Conservation (phyloP, 192 early-diverging fungal genomes). For the Rhizophlyctis rosea region DNA sequence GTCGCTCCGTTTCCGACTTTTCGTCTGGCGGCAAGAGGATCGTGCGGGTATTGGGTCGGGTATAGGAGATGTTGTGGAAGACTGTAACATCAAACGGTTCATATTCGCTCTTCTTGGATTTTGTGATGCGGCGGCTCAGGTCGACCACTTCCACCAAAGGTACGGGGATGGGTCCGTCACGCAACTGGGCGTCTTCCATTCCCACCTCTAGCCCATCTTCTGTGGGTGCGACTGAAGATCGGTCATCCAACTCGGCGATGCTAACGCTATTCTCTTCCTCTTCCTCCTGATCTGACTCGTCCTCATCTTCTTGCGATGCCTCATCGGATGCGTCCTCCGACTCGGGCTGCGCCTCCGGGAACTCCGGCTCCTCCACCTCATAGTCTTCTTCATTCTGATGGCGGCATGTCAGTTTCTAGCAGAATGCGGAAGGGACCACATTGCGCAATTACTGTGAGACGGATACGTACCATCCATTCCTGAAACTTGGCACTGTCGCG, state of each 20-base stretch:
- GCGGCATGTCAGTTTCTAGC: not conserved
- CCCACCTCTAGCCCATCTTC: slow-evolving; percentile 13
- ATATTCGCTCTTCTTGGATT: slow-evolving; percentile 57
- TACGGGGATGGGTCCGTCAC: slow-evolving; percentile 38
- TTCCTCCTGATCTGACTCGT: slow-evolving; percentile 12
- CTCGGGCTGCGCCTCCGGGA: slow-evolving; percentile 31
- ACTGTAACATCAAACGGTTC: slow-evolving; percentile 59
- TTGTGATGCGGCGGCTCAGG: slow-evolving; percentile 48
- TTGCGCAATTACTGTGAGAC: not conserved
- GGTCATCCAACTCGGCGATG: not conserved
- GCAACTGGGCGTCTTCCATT: slow-evolving; percentile 13
- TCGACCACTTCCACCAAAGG: slow-evolving; percentile 50
- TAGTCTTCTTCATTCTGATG: slow-evolving; percentile 77
- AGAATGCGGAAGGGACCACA: not conserved
- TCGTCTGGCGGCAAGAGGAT: not conserved
- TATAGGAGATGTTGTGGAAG: slow-evolving; percentile 57
- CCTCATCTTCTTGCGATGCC: slow-evolving; percentile 5
- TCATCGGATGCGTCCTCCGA: slow-evolving; percentile 2
- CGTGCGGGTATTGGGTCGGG: not conserved
- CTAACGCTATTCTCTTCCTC: slow-evolving; percentile 5
- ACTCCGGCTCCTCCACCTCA: slow-evolving; percentile 42
- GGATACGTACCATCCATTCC: slow-evolving; percentile 63
- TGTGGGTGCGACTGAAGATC: not conserved
- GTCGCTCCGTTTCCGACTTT: not conserved
- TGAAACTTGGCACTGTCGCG: slow-evolving; percentile 68